Evolutionary conservation across 2,329 filamentous ascomycete genomes (phyloP), one percentile per base, ranked within the genome.

Genomic region (Phaeophleospora eucalypticola): DNA sequence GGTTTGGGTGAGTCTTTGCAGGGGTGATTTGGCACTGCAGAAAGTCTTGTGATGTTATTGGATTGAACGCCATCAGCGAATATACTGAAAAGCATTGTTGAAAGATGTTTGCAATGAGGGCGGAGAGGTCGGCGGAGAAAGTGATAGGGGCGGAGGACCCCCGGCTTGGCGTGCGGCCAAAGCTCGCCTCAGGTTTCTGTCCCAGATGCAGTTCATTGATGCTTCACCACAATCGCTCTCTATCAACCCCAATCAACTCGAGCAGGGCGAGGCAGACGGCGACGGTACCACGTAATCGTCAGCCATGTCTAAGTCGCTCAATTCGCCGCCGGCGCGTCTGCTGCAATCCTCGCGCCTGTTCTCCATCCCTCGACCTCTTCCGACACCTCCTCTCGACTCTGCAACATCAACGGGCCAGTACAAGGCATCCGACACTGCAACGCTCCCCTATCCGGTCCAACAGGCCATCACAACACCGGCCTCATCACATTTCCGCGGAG

Each of bases 311-410:
- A 67, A 66, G 50, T 61, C 64, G 32, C 65, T 69, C 45, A 57
- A 57, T 52, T 84, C 81, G 51, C 81, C 81, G 27, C 79, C 81
- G 43, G 79, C 80, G 45, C 77, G 77, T 53, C 78, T 97, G 58
- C 79, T 97, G 63, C 84, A 91, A 67, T 81, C 83, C 50, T 97
- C 91, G 49, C 87, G 91, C 58, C 79, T 97, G 59, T 97, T 97
- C 72, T 86, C 90, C 18, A 76, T 97, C 46, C 90, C 91, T 12
- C 78, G 81, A 48, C 81, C 88, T 17, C 77, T 96, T 42, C 81
- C 85, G 15, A 71, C 77, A 35, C 82, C 87, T 9, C 66, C 71
- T 10, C 57, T 70, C 20, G 63, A 66, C 49, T 56, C 58, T 14
- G 52, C 69, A 65, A 56, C 73, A 75, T 54, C 74, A 73, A 53